phyloP scores from a whole-genome alignment of 2,329 filamentous ascomycete genomes.

The Cladobotryum mycophilum region DNA sequence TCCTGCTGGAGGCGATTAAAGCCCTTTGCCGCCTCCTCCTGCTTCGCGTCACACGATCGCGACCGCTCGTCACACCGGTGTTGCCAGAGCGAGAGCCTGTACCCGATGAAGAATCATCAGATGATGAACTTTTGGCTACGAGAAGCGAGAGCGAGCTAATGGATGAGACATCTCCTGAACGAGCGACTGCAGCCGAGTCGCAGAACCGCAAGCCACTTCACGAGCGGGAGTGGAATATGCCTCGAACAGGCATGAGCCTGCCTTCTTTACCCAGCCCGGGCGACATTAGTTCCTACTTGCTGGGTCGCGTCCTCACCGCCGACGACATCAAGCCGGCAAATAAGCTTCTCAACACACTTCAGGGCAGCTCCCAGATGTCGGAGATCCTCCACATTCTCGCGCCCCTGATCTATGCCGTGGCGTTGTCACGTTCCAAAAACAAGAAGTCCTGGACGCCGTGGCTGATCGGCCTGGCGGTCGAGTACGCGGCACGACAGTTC shows the following conservation, averaged over 20 bases:
- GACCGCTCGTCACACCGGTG: slow-evolving; percentile 75
- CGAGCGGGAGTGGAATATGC: slow-evolving; percentile 76
- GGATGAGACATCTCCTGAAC: slow-evolving; percentile 33
- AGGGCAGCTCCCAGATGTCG: slow-evolving; percentile 66
- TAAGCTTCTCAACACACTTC: slow-evolving; percentile 75
- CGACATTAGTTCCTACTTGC: slow-evolving; percentile 81
- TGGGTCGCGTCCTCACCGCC: slow-evolving; percentile 84
- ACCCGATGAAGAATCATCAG: slow-evolving; percentile 45
- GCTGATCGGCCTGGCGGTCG: slow-evolving; percentile 77
- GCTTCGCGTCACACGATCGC: slow-evolving; percentile 72
- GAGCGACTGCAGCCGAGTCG: slow-evolving; percentile 10
- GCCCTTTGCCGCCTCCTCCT: slow-evolving; percentile 76
- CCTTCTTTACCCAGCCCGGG: slow-evolving; percentile 74
- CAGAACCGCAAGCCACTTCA: slow-evolving; percentile 29
- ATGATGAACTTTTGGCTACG: slow-evolving; percentile 38
- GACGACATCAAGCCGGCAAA: slow-evolving; percentile 94
- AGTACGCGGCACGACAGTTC: slow-evolving; percentile 84
- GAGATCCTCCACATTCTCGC: slow-evolving; percentile 90
- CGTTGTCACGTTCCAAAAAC: slow-evolving; percentile 65
- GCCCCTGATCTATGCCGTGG: slow-evolving; percentile 78
- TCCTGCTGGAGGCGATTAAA: slow-evolving; percentile 80
- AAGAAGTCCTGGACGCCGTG: slow-evolving; percentile 86
- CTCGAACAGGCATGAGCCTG: slow-evolving; percentile 80
- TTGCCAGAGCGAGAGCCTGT: slow-evolving; percentile 81
- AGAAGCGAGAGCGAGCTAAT: slow-evolving; percentile 37